Evolutionary conservation across 2,329 filamentous ascomycete genomes (phyloP), one percentile per base, ranked within the genome.

Genomic region (Aaosphaeria pasadenensis): DNA sequence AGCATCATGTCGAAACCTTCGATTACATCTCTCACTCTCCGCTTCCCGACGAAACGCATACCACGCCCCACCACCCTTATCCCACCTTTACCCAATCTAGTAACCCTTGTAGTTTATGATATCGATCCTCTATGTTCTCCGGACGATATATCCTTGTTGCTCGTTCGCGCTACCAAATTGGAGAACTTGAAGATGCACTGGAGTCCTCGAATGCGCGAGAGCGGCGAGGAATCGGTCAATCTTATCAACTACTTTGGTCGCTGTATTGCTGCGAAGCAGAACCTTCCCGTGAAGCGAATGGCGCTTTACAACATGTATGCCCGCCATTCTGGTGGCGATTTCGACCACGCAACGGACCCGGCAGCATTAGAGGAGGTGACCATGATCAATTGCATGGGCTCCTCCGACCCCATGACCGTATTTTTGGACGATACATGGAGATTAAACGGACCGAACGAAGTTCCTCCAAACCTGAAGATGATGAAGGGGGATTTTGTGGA

Each of bases 41-140:
- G 75, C 32, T 84, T 83, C 47, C 81, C 81, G 1, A 75, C 73
- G 0, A 77, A 71, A 48, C 76, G 82, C 40, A 74, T 79, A 50
- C 82, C 82, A 6, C 75, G 82, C 33, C 82, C 83, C 1, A 79
- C 77, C 5, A 74, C 75, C 35, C 65, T 79, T 4, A 75, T 85
- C 38, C 81, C 82, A 2, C 71, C 80, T 0, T 75, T 86, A 57
- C 77, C 79, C 6, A 80, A 78, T 52, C 70, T 86, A 28, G 71
- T 70, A 32, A 71, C 69, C 4, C 70, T 86, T 33, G 77, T 77
- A 45, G 72, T 82, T 30, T 78, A 78, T 50, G 76, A 85, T 53
- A 82, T 85, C 45, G 83, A 86, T 47, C 83, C 83, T 1, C 71
- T 85, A 7, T 85, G 82, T 66, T 83, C 84, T 56, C 81, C 81